Evolutionary conservation across 2,329 filamentous ascomycete genomes (phyloP).

Genomic region (Mycosphaerella sp.): DNA sequence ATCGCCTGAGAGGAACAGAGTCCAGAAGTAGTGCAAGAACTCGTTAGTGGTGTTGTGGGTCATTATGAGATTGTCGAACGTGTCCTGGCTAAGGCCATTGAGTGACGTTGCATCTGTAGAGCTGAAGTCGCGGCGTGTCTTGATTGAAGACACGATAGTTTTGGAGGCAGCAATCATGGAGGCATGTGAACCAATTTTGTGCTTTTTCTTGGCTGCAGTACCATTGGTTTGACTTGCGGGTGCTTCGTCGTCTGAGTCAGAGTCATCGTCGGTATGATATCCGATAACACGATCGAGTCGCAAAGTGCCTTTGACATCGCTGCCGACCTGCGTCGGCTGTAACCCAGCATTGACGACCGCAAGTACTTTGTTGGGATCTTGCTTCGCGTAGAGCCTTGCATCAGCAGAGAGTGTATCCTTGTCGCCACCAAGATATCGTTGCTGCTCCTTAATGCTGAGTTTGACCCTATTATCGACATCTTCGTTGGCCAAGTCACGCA

Average conservation of each 20-base stretch:
- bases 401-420: conserved; percentile 41
- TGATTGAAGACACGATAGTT: conserved; percentile 60
- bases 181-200: conserved; percentile 59
- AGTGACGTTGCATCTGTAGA: conserved; percentile 25
- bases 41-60: conserved; percentile 92
- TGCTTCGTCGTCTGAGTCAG: conserved; percentile 51
- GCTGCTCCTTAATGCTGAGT: conserved; percentile 83
- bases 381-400: conserved; percentile 57
- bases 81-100: conserved; percentile 36
- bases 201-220: conserved; percentile 35
- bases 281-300: conserved; percentile 58
- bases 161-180: conserved; percentile 59
- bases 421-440: conserved; percentile 63
- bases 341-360: conserved; percentile 59
- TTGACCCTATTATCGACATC: conserved; percentile 69
- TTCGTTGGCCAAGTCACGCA: conserved; percentile 73
- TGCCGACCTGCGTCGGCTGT: conserved; percentile 37
- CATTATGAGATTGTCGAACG: conserved; percentile 58
- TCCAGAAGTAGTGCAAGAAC: conserved; percentile 97
- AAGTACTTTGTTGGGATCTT: conserved; percentile 64
- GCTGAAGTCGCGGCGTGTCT: conserved; percentile 39
- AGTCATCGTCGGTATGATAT: conserved; percentile 59
- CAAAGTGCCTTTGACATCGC: conserved; percentile 28
- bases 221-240: conserved; percentile 22
- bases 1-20: conserved; percentile 77